Percentiles rank a stretch among this genome's conserved stretches.
Evolutionary conservation across 2,329 filamentous ascomycete species (phyloP).

Genomic region (Pseudopithomyces chartarum): DNA sequence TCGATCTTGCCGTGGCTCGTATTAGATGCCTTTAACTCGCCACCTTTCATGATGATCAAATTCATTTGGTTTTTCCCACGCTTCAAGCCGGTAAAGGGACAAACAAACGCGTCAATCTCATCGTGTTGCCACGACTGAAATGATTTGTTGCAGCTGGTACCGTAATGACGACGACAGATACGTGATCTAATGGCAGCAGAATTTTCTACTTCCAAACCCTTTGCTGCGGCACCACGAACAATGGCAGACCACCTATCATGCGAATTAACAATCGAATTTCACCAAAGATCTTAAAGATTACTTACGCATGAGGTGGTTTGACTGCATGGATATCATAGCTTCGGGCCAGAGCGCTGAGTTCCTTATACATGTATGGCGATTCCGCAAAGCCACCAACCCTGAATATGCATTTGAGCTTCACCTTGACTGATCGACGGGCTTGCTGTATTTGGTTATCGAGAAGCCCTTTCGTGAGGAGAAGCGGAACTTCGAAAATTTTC

Average conservation of each 20-base stretch:
- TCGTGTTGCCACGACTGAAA: slow-evolving; percentile 12
- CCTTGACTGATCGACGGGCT: slow-evolving; percentile 2
- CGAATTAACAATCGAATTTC: neutral
- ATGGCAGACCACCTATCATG: slow-evolving; percentile 32
- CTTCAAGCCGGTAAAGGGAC: neutral
- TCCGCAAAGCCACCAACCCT: slow-evolving; percentile 37
- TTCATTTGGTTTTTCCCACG: slow-evolving; percentile 9
- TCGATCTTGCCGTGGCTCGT: neutral
- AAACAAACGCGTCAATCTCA: slow-evolving; percentile 14
- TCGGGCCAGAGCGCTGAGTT: slow-evolving; percentile 15
- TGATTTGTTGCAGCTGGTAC: neutral
- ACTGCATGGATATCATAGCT: slow-evolving; percentile 10
- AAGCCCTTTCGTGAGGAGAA: slow-evolving; percentile 19
- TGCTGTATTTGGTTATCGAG: slow-evolving; percentile 16
- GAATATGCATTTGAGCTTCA: slow-evolving; percentile 27
- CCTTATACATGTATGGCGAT: slow-evolving; percentile 24
- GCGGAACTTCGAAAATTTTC: slow-evolving; percentile 21
- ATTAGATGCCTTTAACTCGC: slow-evolving; percentile 12
- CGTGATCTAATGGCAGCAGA: slow-evolving; percentile 11
- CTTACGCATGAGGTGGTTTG: slow-evolving; percentile 25
- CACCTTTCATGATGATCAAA: slow-evolving; percentile 22
- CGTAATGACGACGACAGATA: slow-evolving; percentile 30
- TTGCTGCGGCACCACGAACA: slow-evolving; percentile 26
- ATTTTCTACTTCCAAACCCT: slow-evolving; percentile 24
- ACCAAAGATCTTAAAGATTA: neutral